Evolutionary conservation across 176 grass and related monocot genomes (phyloP), one percentile per base, ranked within the genome.

Genomic region (Elymus sibiricus): DNA sequence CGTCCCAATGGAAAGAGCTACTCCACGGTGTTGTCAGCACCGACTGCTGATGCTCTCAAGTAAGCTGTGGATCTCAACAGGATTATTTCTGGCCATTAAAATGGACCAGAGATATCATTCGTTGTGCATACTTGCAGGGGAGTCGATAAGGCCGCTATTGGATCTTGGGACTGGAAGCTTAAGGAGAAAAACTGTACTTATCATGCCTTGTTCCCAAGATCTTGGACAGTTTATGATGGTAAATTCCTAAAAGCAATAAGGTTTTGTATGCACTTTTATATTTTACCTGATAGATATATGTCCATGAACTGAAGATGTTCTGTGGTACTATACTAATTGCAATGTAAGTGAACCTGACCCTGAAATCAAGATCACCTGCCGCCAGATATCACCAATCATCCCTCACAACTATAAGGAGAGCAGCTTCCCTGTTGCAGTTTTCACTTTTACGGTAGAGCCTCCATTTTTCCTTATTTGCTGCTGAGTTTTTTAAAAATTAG

Each of bases 151-250:
- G 84, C 91, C 44, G 72, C 81, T 51, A 83, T 91, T 73, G 87
- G 89, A 83, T 94, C 93, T 64, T 98, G 96, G 96, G 96, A 98
- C 78, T 98, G 93, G 96, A 95, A 94, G 28, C 82, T 98, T 19
- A 91, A 90, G 58, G 96, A 90, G 79, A 65, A 95, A 11, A 95
- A 85, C 38, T 89, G 92, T 79, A 89, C 81, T 14, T 98, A 98
- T 76, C 93, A 98, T 82, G 90, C 88, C 74, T 60, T 98, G 29
- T 98, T 95, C 64, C 95, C 96, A 29, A 94, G 96, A 78, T 91
- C 96, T 10, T 95, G 96, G 96, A 98, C 93, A 60, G 72, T 98
- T 31, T 94, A 95, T 72, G 92, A 98, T 88, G 93, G 96, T 98
- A 91, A 66, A 47, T 71, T 63, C 9, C 6, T 21, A 1, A 22